phyloP scores from a whole-genome alignment of 192 early-diverging fungal species.

The Geranomyces michiganensis region DNA sequence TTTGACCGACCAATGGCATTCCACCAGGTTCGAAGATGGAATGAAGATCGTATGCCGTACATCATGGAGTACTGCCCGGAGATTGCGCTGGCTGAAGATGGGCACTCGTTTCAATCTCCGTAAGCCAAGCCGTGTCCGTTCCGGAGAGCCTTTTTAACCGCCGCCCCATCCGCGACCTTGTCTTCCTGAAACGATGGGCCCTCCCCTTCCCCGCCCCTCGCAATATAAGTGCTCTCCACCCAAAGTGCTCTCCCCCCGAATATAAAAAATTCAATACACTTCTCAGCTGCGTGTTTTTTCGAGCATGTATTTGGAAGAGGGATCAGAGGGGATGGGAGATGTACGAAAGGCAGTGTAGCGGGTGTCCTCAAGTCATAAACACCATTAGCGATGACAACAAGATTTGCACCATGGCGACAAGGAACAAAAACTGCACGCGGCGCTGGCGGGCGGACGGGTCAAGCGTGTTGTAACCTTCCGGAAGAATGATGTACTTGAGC shows the following conservation, averaged over 20 bases:
- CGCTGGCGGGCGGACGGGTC: conserved; percentile 69
- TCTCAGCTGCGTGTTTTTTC: no score
- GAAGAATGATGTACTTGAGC: conserved; percentile 54
- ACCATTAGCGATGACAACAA: conserved; percentile 82
- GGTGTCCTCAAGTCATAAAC: neutral
- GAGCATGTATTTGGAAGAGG: no score
- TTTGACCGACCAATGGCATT: neutral
- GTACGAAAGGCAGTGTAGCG: no score
- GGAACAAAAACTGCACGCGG: conserved; percentile 85
- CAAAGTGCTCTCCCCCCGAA: no score
- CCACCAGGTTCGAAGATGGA: conserved; percentile 1
- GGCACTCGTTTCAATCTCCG: neutral
- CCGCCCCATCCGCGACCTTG: no score
- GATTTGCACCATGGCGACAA: conserved; percentile 80
- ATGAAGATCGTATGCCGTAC: neutral
- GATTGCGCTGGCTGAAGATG: neutral
- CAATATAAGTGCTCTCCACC: no score
- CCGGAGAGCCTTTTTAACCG: no score
- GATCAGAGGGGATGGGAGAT: no score
- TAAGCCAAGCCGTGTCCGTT: no score
- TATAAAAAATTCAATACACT: no score
- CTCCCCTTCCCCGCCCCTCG: no score
- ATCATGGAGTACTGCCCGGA: neutral
- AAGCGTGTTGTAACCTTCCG: conserved; percentile 46
- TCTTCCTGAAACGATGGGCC: no score